Conservation (phyloP, 2,329 filamentous ascomycete species). For the Didymella sp. region DNA sequence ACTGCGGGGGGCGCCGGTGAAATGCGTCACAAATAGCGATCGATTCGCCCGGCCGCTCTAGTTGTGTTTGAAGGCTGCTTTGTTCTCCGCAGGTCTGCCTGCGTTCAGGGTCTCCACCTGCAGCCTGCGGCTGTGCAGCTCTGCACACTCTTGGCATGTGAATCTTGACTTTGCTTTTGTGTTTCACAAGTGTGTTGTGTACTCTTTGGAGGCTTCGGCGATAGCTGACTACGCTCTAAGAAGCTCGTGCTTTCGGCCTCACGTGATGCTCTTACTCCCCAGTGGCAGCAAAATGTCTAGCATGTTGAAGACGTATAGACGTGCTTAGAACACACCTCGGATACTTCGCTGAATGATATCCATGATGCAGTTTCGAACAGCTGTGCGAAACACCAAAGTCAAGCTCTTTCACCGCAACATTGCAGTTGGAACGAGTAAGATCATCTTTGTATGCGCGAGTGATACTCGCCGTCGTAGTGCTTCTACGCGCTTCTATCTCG, state of each 20-base stretch:
- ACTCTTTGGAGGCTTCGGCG: not conserved
- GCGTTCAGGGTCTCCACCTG: conserved; percentile 2
- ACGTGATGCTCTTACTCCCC: not conserved
- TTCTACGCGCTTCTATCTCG: conserved; percentile 15
- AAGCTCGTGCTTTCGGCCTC: not conserved
- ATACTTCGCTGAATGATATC: no score
- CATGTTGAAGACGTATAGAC: no score
- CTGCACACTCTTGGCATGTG: conserved; percentile 3
- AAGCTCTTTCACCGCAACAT: no score
- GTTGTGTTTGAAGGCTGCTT: conserved; percentile 10
- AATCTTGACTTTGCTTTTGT: not conserved
- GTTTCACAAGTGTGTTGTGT: not conserved
- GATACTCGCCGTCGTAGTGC: no score
- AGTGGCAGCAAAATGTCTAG: no score
- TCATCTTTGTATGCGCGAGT: no score
- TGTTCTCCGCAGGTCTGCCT: conserved; percentile 7
- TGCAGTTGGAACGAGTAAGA: no score
- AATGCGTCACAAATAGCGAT: conserved; percentile 18
- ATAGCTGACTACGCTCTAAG: not conserved
- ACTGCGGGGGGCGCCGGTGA: conserved; percentile 22
- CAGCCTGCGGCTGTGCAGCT: conserved; percentile 7
- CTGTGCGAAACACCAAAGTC: no score
- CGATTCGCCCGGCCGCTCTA: conserved; percentile 10
- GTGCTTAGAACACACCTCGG: no score
- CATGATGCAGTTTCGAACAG: no score